Evolutionary conservation across 495 filamentous ascomycete genomes (phyloP).

Genomic region (Penicillium lagena): DNA sequence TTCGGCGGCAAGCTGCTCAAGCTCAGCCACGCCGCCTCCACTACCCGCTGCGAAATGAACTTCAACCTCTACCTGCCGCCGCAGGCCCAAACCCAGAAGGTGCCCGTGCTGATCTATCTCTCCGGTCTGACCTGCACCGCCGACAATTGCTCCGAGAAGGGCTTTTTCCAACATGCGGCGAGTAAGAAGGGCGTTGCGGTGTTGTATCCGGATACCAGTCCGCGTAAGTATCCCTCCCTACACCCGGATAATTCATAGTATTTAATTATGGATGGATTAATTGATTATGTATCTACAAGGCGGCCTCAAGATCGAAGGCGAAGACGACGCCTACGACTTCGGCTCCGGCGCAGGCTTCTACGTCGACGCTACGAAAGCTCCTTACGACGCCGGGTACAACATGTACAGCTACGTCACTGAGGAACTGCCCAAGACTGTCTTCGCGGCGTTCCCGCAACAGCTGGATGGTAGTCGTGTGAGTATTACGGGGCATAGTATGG

Average conservation of each 20-base stretch:
- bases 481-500: constrained; percentile 94
- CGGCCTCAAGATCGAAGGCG: constrained; percentile 69
- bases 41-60: constrained; percentile 58
- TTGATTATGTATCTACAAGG: constrained; percentile 21
- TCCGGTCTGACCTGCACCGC: constrained; percentile 92
- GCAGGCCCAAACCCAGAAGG: constrained; percentile 48
- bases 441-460: constrained; percentile 53
- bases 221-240: constrained; percentile 46
- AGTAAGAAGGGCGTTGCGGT: constrained; percentile 74
- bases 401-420: constrained; percentile 88
- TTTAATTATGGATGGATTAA: neutral
- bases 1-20: constrained; percentile 96
- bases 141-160: constrained; percentile 95
- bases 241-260: neutral
- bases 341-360: constrained; percentile 91
- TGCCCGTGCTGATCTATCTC: constrained; percentile 89
- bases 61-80: constrained; percentile 66
- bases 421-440: constrained; percentile 75
- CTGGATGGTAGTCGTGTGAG: constrained; percentile 63
- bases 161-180: constrained; percentile 80
- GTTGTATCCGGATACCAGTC: constrained; percentile 91
- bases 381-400: constrained; percentile 69
- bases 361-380: constrained; percentile 74
- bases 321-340: constrained; percentile 85
- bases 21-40: constrained; percentile 72